Conservation (phyloP, 768 basidiomycete genomes). For the Favolaschia claudopus region DNA sequence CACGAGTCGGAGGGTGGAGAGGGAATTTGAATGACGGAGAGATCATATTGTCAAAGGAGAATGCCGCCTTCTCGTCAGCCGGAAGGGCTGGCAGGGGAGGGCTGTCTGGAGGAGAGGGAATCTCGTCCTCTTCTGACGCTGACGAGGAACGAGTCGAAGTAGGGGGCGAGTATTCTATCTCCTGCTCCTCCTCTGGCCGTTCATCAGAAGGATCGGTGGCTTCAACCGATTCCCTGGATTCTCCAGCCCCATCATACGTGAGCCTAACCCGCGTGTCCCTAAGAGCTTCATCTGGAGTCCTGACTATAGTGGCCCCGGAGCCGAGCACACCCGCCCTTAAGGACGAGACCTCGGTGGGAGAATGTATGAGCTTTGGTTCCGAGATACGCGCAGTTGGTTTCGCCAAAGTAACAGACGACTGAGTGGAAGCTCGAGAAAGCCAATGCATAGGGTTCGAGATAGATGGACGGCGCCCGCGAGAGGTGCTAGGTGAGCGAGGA, state of each 20-base stretch:
- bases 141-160: conserved; percentile 16
- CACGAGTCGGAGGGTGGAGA: conserved; percentile 46
- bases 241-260: conserved; percentile 37
- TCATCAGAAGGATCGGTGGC: no score
- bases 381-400: conserved; percentile 46
- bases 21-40: conserved; percentile 29
- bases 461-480: conserved; percentile 43
- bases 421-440: conserved; percentile 51
- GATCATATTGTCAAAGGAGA: conserved; percentile 34
- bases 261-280: conserved; percentile 54
- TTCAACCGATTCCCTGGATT: conserved; percentile 11
- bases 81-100: conserved; percentile 67
- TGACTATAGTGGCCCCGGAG: conserved; percentile 76
- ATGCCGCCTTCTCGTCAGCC: conserved; percentile 6
- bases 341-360: conserved; percentile 47
- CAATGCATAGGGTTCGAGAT: conserved; percentile 59
- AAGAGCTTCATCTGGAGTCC: conserved; percentile 83
- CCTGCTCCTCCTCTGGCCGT: neutral
- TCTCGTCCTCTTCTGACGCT: conserved; percentile 30
- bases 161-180: conserved; percentile 11
- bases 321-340: conserved; percentile 63
- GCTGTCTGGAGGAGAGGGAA: conserved; percentile 47
- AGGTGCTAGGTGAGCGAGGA: conserved; percentile 34
- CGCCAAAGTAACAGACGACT: conserved; percentile 35
- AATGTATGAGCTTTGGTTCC: conserved; percentile 53